phyloP scores from a whole-genome alignment of 371 early-diverging fungal genomes.

The Dichotomocladium elegans region DNA sequence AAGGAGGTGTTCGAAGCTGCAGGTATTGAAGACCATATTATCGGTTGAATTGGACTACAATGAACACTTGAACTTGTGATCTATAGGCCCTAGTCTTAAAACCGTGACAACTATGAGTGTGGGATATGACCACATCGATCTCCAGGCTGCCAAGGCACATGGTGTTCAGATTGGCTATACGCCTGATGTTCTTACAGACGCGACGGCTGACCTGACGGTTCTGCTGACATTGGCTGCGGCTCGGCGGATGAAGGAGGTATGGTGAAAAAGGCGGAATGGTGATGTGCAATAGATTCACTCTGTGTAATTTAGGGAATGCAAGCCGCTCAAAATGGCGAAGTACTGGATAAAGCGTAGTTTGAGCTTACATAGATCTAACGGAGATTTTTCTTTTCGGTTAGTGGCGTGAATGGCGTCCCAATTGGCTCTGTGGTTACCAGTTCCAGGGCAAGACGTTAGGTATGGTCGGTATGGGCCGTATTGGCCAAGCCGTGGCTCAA shows the following conservation, averaged over 20 bases:
- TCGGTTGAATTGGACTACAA: background rate
- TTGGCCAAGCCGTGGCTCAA: conserved; percentile 74
- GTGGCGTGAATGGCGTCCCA: conserved; percentile 67
- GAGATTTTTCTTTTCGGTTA: background rate
- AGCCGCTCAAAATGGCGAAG: conserved; percentile 52
- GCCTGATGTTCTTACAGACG: conserved; percentile 88
- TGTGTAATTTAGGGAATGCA: conserved; percentile 37
- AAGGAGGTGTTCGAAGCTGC: conserved; percentile 60
- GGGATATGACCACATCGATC: conserved; percentile 79
- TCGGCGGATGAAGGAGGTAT: conserved; percentile 61
- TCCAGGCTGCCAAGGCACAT: conserved; percentile 39
- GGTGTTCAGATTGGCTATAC: conserved; percentile 74
- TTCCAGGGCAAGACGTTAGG: conserved; percentile 77
- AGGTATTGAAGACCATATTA: conserved; percentile 26
- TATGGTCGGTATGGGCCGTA: conserved; percentile 83
- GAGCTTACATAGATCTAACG: background rate
- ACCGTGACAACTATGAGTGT: conserved; percentile 71
- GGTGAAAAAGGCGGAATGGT: too few relatives aligned
- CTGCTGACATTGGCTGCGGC: conserved; percentile 72
- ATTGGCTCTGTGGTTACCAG: conserved; percentile 74
- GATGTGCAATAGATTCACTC: too few relatives aligned
- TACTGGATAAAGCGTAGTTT: conserved; percentile 12
- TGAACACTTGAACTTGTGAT: background rate
- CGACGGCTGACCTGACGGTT: conserved; percentile 80
- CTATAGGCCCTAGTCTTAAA: conserved; percentile 43